Percentiles rank a stretch among this genome's conserved stretches.
Conservation (phyloP, 1,139 yeast genomes). For the Tardiomyces blankii region DNA sequence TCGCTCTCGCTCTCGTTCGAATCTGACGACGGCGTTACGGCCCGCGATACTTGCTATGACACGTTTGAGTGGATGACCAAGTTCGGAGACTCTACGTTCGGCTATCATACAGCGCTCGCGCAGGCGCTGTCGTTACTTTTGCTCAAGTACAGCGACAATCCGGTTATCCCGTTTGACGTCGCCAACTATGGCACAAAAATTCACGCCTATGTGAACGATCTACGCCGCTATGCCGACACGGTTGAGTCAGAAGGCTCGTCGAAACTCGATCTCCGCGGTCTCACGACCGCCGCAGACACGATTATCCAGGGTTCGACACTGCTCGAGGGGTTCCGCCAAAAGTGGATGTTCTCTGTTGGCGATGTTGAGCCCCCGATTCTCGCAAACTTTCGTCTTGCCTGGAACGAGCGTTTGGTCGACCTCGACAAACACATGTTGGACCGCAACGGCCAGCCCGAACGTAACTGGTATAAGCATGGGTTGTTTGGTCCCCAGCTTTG, state of each 20-base stretch:
- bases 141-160: conserved; percentile 55
- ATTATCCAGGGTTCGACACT: conserved; percentile 10
- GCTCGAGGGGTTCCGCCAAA: neutral
- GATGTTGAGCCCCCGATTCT: conserved; percentile 54
- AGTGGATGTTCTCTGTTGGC: neutral
- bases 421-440: conserved; percentile 46
- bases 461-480: conserved; percentile 60
- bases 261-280: conserved; percentile 11
- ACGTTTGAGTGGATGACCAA: conserved; percentile 44
- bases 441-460: conserved; percentile 36
- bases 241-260: conserved; percentile 6
- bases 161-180: conserved; percentile 64
- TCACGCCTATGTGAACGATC: conserved; percentile 35
- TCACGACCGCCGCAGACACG: conserved; percentile 16
- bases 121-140: conserved; percentile 44
- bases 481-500: conserved; percentile 60
- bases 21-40: conserved; percentile 27
- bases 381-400: conserved; percentile 62
- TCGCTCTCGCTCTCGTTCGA: conserved; percentile 47
- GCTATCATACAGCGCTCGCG: conserved; percentile 46
- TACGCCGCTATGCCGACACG: conserved; percentile 34
- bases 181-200: conserved; percentile 37
- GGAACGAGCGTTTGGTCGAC: conserved; percentile 57
- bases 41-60: conserved; percentile 58
- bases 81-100: conserved; percentile 45